A percentile compares a stretch with the other conserved stretches of the same genome.
phyloP scores from a whole-genome alignment of 1,284 basidiomycete genomes.

The Xerocomus nothofagi region DNA sequence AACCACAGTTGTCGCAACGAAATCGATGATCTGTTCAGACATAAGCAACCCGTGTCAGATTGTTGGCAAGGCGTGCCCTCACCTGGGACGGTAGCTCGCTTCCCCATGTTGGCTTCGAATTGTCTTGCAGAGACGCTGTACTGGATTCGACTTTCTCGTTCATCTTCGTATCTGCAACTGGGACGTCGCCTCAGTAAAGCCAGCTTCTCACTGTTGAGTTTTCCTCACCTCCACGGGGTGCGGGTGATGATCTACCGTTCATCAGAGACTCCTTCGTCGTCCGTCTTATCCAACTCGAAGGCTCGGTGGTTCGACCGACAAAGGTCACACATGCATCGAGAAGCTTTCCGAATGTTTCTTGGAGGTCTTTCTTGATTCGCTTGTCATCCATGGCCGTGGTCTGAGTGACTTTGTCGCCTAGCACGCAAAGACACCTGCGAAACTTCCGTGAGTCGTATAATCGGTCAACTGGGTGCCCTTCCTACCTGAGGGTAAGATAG shows the following conservation, averaged over 20 bases:
- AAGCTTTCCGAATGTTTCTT: slow-evolving; percentile 87
- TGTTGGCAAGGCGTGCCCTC: slow-evolving; percentile 5
- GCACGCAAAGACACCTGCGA: slow-evolving; percentile 71
- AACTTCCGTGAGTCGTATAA: slow-evolving; percentile 16
- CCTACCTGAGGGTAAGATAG: slow-evolving; percentile 74
- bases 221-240: slow-evolving; percentile 47
- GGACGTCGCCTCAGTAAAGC: slow-evolving; percentile 2
- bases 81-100: slow-evolving; percentile 58
- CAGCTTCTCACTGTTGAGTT: not conserved
- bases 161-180: slow-evolving; percentile 40
- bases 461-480: not conserved
- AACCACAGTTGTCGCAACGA: slow-evolving; percentile 69
- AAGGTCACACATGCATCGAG: slow-evolving; percentile 79
- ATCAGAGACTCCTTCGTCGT: slow-evolving; percentile 57
- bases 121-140: slow-evolving; percentile 44
- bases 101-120: slow-evolving; percentile 41
- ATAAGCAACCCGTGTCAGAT: not conserved
- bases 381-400: slow-evolving; percentile 90
- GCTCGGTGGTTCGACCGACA: slow-evolving; percentile 74
- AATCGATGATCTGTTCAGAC: slow-evolving; percentile 63
- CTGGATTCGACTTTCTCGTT: slow-evolving; percentile 60
- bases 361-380: slow-evolving; percentile 85
- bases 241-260: slow-evolving; percentile 72
- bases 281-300: slow-evolving; percentile 77
- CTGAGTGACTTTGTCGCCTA: slow-evolving; percentile 84